These are phyloP conservation scores for Metschnikowia colocasiae DNA, from an alignment of 805 yeast genomes.

Conservation along the genomic window DNA sequence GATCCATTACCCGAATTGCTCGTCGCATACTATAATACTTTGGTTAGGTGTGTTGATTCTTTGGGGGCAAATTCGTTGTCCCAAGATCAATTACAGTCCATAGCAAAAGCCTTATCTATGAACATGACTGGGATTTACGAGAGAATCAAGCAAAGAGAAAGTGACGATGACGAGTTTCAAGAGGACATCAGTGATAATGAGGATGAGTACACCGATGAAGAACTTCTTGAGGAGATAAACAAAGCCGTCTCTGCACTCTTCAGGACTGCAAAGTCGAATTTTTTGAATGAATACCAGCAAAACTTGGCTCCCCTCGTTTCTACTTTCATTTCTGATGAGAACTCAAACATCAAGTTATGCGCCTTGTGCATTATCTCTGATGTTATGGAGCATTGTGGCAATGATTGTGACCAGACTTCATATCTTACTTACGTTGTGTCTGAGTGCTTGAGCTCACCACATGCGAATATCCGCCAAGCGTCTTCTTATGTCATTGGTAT, in stretches of 20 bases:
- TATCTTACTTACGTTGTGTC: slow-evolving; percentile 60
- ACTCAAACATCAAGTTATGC: slow-evolving; percentile 65
- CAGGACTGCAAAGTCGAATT: slow-evolving; percentile 54
- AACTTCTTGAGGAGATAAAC: slow-evolving; percentile 79
- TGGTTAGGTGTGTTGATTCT: slow-evolving; percentile 61
- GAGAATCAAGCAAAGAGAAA: slow-evolving; percentile 69
- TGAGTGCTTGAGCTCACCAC: slow-evolving; percentile 61
- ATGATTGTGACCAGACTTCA: slow-evolving; percentile 61
- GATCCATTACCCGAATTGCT: slow-evolving; percentile 85
- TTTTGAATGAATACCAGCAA: slow-evolving; percentile 59
- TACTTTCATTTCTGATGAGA: slow-evolving; percentile 59
- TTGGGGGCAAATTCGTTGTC: slow-evolving; percentile 64
- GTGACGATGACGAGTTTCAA: slow-evolving; percentile 77
- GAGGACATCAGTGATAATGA: slow-evolving; percentile 86
- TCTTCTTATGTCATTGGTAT: slow-evolving; percentile 82
- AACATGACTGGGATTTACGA: slow-evolving; percentile 65
- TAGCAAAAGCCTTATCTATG: slow-evolving; percentile 57
- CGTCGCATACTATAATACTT: slow-evolving; percentile 70
- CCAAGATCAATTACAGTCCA: slow-evolving; percentile 48
- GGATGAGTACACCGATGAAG: slow-evolving; percentile 85
- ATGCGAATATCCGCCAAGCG: slow-evolving; percentile 78
- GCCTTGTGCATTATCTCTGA: slow-evolving; percentile 81
- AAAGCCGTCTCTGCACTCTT: slow-evolving; percentile 69
- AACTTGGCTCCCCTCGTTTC: slow-evolving; percentile 59
- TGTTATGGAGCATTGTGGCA: slow-evolving; percentile 74